phyloP scores from a whole-genome alignment of 1,284 basidiomycete species.

The Ganoderma leucocontextum region DNA sequence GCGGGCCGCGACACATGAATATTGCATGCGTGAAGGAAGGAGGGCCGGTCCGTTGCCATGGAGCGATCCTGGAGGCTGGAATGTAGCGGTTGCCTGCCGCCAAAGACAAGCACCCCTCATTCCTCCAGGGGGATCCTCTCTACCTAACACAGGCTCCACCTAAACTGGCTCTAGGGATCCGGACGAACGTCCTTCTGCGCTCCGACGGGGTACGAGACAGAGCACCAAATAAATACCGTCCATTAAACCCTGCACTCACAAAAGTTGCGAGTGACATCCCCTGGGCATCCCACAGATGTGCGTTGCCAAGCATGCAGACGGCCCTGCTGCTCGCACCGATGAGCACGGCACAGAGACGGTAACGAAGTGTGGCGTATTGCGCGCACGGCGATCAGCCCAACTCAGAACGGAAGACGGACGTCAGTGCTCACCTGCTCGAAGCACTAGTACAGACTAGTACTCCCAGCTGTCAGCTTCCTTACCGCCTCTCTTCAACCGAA shows the following conservation, averaged over 20 bases:
- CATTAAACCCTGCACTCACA: background rate
- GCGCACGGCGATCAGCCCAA: conserved; percentile 14
- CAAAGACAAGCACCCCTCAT: conserved; percentile 11
- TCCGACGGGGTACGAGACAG: background rate
- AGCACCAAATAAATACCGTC: background rate
- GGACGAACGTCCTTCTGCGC: background rate
- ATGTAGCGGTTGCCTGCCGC: background rate
- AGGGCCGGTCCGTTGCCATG: background rate
- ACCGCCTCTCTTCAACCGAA: conserved; percentile 13
- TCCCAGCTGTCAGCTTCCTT: background rate
- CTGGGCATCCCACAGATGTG: background rate
- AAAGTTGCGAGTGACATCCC: background rate
- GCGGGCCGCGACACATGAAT: background rate
- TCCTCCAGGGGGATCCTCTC: conserved; percentile 8
- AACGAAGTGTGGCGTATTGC: conserved; percentile 12
- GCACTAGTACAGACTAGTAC: background rate
- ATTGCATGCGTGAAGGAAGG: background rate
- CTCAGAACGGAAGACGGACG: background rate
- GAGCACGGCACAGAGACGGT: background rate
- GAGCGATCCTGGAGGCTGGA: conserved; percentile 6
- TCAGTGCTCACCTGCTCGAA: conserved; percentile 1
- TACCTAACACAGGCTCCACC: background rate
- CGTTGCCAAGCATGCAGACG: background rate
- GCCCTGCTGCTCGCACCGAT: background rate
- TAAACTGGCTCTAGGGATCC: background rate